phyloP scores from a whole-genome alignment of 768 basidiomycete genomes.

The Nevesoporus exiguus region DNA sequence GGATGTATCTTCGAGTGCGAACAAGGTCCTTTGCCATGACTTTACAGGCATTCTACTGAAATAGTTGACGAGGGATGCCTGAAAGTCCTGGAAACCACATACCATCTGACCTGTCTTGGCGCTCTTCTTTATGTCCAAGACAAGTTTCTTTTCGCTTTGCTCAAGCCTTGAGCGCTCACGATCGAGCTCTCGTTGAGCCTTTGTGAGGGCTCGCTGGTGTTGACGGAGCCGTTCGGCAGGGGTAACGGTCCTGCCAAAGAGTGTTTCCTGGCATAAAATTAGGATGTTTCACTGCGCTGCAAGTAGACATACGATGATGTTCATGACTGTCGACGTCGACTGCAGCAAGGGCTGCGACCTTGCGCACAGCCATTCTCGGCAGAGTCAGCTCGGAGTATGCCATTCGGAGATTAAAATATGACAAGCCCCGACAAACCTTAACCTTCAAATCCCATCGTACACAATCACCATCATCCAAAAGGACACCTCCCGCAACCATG shows the following conservation, averaged over 20 bases:
- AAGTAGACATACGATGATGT: slow-evolving; percentile 57
- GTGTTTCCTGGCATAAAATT: slow-evolving; percentile 67
- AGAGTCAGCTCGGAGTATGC: slow-evolving; percentile 6
- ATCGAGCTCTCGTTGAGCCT: slow-evolving; percentile 97
- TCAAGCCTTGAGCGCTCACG: slow-evolving; percentile 93
- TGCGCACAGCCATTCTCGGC: slow-evolving; percentile 1
- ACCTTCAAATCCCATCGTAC: slow-evolving; percentile 17
- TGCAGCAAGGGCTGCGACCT: slow-evolving; percentile 8
- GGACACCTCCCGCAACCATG: slow-evolving; percentile 15
- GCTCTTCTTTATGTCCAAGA: slow-evolving; percentile 93
- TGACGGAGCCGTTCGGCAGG: slow-evolving; percentile 96
- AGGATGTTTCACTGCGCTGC: slow-evolving; percentile 4
- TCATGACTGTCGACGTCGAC: slow-evolving; percentile 48
- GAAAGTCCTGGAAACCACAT: slow-evolving; percentile 17
- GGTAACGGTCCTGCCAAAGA: slow-evolving; percentile 92
- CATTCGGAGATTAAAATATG: slow-evolving; percentile 18
- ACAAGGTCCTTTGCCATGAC: slow-evolving; percentile 99
- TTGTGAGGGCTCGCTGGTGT: slow-evolving; percentile 92
- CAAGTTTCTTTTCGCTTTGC: slow-evolving; percentile 94
- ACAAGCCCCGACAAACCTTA: slow-evolving; percentile 22
- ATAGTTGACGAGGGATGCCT: slow-evolving; percentile 16
- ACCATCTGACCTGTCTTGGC: slow-evolving; percentile 96
- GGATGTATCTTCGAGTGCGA: slow-evolving; percentile 89
- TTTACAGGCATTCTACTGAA: slow-evolving; percentile 89
- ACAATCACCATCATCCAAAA: slow-evolving; percentile 24